Conservation (phyloP, 1,139 yeast genomes). For the Debaryomyces psychrophilus region DNA sequence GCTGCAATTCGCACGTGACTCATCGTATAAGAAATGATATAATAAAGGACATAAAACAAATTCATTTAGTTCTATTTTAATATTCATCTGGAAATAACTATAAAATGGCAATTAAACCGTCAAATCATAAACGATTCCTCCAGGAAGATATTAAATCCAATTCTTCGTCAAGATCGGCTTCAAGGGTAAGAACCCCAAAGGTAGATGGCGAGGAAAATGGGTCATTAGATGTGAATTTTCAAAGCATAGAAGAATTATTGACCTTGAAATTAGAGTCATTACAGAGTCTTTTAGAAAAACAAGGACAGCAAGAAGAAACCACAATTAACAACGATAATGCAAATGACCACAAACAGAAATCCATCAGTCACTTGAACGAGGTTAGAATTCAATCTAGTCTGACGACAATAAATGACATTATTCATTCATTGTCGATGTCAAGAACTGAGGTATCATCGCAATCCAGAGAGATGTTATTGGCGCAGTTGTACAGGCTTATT, state of each 20-base stretch:
- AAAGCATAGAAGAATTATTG: conserved; percentile 44
- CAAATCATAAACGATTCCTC: conserved; percentile 12
- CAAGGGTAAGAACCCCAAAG: conserved; percentile 47
- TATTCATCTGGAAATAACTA: neutral
- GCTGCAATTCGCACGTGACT: conserved; percentile 1
- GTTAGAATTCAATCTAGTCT: conserved; percentile 40
- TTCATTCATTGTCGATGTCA: conserved; percentile 40
- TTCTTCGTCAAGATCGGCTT: conserved; percentile 39
- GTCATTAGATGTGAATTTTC: conserved; percentile 43
- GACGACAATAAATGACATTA: conserved; percentile 45
- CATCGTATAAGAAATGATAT: conserved; percentile 2
- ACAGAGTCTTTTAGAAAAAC: conserved; percentile 24
- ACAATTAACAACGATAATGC: conserved; percentile 14
- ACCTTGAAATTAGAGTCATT: conserved; percentile 39
- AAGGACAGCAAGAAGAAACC: conserved; percentile 11
- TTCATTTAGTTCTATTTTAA: neutral
- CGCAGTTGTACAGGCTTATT: conserved; percentile 52
- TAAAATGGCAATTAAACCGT: conserved; percentile 14
- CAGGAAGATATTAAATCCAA: conserved; percentile 24
- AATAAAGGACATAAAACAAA: neutral
- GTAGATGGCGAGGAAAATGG: conserved; percentile 50
- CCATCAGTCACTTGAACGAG: conserved; percentile 36
- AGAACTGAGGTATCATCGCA: conserved; percentile 50
- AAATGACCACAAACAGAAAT: conserved; percentile 35
- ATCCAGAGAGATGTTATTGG: conserved; percentile 54